Evolutionary conservation across 208 protist species (phyloP).

Genomic region (Wallacemonas sp.): DNA sequence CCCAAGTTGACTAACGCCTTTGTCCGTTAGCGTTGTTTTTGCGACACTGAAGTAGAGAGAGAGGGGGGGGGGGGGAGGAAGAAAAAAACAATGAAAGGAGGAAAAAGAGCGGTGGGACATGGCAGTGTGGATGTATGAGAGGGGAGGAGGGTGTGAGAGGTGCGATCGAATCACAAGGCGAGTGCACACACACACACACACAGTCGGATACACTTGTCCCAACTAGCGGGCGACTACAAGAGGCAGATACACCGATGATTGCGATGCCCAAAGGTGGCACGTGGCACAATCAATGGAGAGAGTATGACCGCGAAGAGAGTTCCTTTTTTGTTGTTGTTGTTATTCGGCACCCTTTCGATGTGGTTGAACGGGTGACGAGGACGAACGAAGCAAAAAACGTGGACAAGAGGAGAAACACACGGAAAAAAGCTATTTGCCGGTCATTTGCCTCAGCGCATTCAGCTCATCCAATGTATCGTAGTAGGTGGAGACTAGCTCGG

Average conservation of each 20-base stretch:
- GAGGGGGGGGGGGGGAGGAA: too few relatives aligned
- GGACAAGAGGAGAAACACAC: constrained; percentile 5
- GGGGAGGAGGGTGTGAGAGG: too few relatives aligned
- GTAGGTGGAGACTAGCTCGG: constrained; percentile 76
- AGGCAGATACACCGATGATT: not conserved
- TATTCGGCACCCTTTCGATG: too few relatives aligned
- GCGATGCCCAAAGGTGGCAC: not conserved
- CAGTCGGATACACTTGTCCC: not conserved
- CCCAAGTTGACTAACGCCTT: too few relatives aligned
- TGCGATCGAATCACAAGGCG: too few relatives aligned
- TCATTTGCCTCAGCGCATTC: constrained; percentile 34
- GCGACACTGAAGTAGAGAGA: too few relatives aligned
- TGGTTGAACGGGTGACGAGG: too few relatives aligned
- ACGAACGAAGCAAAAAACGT: not conserved
- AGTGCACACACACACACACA: not conserved
- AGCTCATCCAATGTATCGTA: constrained; percentile 78
- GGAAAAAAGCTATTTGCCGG: not conserved
- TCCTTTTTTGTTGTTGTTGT: not conserved
- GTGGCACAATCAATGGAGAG: constrained; percentile 12
- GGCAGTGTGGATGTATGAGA: too few relatives aligned
- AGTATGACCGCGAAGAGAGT: not conserved
- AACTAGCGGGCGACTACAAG: too few relatives aligned
- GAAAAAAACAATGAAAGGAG: too few relatives aligned
- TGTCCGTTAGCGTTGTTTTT: too few relatives aligned
- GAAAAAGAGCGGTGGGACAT: too few relatives aligned